These are phyloP conservation scores for Sphaerostilbella broomeana DNA, from an alignment of 2,329 filamentous ascomycete species.

Conservation along the genomic window DNA sequence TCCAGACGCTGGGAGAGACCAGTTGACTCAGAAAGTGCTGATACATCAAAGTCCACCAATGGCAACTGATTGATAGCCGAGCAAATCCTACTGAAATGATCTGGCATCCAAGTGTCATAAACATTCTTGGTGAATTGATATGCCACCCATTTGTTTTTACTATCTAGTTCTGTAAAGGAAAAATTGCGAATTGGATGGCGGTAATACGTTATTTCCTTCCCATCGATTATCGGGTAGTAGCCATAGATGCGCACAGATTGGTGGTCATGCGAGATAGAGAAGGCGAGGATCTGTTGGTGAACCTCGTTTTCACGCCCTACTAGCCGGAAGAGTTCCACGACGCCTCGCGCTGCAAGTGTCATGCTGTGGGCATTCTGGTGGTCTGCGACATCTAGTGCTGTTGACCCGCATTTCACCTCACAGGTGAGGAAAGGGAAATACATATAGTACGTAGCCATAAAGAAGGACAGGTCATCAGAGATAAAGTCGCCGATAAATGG, in stretches of 20 bases:
- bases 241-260: constrained; percentile 32
- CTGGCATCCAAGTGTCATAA: not conserved
- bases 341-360: constrained; percentile 32
- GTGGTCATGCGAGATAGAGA: constrained; percentile 32
- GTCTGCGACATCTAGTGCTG: constrained; percentile 31
- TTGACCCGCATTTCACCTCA: constrained; percentile 39
- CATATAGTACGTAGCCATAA: constrained; percentile 40
- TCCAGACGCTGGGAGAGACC: too few relatives aligned
- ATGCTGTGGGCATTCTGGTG: constrained; percentile 36
- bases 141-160: constrained; percentile 4
- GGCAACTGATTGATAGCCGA: constrained; percentile 12
- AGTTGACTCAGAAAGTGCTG: too few relatives aligned
- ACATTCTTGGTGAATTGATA: constrained; percentile 3
- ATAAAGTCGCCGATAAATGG: constrained; percentile 31
- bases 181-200: constrained; percentile 31
- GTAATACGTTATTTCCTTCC: constrained; percentile 29
- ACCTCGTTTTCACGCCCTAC: constrained; percentile 31
- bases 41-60: too few relatives aligned
- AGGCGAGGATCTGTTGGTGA: constrained; percentile 35
- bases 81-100: constrained; percentile 12
- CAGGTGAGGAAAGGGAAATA: constrained; percentile 44
- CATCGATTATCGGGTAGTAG: constrained; percentile 34
- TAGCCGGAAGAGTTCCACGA: constrained; percentile 33
- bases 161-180: constrained; percentile 21
- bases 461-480: constrained; percentile 31